Base-by-base conservation (phyloP, 768 basidiomycete species). In the Amanita subjunquillea region DNA sequence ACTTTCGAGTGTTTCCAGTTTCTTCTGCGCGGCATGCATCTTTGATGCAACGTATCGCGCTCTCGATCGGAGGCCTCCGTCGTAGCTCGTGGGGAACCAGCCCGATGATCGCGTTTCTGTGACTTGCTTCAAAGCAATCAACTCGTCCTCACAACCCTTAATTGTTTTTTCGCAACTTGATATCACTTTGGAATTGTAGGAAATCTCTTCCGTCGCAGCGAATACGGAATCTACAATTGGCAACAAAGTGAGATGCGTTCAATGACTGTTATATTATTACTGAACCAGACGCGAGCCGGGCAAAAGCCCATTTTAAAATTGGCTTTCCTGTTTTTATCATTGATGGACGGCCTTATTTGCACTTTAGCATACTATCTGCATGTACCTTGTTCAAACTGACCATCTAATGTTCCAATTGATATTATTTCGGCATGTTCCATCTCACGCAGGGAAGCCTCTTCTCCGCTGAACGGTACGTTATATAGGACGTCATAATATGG, bases 391-490 rank as follows among this genome's bases (percentile, higher is more conserved):
- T 2, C 45, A 15, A 6, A 38, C 62, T 51, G 54, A 85, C 91
- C 89, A 55, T 95, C 82, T 17, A 74, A 65, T 5, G 87, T 90
- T 6, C 76, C 76, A 43, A 99, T 85, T 0, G 83, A 72, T 55
- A 99, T 90, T 48, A 98, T 66, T 68, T 91, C 94, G 4, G 85
- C 83, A 55, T 90, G 85, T 63, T 97, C 95, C 81, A 98, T 84
- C 27, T 76, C 79, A 55, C 90, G 77, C 51, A 98, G 62, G 2
- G 89, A 74, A 15, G 72, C 69, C 62, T 95, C 93, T 57, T 93
- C 84, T n/a, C 87, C 90, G 63, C 91, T 93, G 79, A 94, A 96
- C 0, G 89, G 91, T 62, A 85, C 85, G 48, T 90, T 85, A 47
- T 87, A 67, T 49, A 98, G 69, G 3, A 89, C 72, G 20, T 91